phyloP scores from a whole-genome alignment of 352 stramenopile genomes.

The Elongisporangium prolatum region DNA sequence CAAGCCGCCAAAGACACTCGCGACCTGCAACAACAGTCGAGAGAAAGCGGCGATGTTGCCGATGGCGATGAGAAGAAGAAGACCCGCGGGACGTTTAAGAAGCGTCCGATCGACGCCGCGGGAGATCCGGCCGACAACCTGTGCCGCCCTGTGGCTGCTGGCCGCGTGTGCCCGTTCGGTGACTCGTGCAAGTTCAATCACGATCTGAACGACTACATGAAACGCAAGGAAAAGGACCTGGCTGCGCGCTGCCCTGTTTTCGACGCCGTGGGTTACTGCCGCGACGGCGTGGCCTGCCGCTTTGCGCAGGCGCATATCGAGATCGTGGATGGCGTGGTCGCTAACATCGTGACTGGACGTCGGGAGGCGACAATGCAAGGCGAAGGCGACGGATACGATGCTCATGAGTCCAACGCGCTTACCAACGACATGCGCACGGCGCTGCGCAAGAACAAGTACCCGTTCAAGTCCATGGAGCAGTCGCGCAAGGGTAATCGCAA shows the following conservation, averaged over 20 bases:
- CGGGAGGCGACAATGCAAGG: slow-evolving; percentile 16
- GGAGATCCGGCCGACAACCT: slow-evolving; percentile 61
- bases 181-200: slow-evolving; percentile 87
- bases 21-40: slow-evolving; percentile 7
- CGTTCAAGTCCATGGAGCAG: slow-evolving; percentile 82
- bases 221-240: slow-evolving; percentile 81
- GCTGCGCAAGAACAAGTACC: slow-evolving; percentile 92
- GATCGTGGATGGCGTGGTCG: slow-evolving; percentile 34
- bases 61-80: slow-evolving; percentile 22
- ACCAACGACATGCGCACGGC: slow-evolving; percentile 72
- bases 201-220: slow-evolving; percentile 80
- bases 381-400: slow-evolving; percentile 24
- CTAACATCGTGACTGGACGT: slow-evolving; percentile 49
- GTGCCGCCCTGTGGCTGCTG: slow-evolving; percentile 60
- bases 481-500: slow-evolving; percentile 45
- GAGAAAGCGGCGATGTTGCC: slow-evolving; percentile 9
- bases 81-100: slow-evolving; percentile 78
- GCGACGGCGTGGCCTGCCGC: slow-evolving; percentile 90
- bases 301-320: slow-evolving; percentile 87
- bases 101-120: slow-evolving; percentile 63
- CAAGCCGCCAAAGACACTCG: slow-evolving; percentile 4
- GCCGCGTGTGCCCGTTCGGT: slow-evolving; percentile 58
- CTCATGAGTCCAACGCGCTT: slow-evolving; percentile 81
- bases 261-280: slow-evolving; percentile 81
- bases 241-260: slow-evolving; percentile 77